Conservation (phyloP, 108 stramenopile genomes). For the Nitzschia sp. region DNA sequence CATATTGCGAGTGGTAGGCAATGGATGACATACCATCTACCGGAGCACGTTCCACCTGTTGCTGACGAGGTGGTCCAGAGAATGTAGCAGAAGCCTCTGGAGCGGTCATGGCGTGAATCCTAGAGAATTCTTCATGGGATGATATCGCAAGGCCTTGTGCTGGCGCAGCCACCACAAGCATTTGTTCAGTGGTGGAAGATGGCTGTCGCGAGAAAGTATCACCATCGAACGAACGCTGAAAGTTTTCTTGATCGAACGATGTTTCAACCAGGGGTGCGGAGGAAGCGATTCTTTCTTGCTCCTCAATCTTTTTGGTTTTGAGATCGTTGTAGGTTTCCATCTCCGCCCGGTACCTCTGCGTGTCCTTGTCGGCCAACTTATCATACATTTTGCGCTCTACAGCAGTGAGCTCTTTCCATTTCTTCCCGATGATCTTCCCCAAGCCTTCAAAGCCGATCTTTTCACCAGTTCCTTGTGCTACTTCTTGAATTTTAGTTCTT, state of each 20-base stretch:
- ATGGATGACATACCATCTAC: background rate
- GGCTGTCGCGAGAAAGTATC: background rate
- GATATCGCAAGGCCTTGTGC: background rate
- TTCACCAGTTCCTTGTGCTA: slow-evolving; percentile 13
- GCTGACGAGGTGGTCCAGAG: background rate
- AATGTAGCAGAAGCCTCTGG: background rate
- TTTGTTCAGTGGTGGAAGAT: background rate
- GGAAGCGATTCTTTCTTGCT: slow-evolving; percentile 15
- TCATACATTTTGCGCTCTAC: slow-evolving; percentile 42
- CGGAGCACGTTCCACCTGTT: background rate
- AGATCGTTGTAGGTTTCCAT: slow-evolving; percentile 51
- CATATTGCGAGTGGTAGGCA: background rate
- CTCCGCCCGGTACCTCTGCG: slow-evolving; percentile 52
- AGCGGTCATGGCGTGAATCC: slow-evolving; percentile 7
- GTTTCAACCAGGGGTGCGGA: background rate
- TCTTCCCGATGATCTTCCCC: slow-evolving; percentile 46
- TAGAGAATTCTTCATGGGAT: slow-evolving; percentile 11
- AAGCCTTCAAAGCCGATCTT: slow-evolving; percentile 38
- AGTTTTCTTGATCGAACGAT: background rate
- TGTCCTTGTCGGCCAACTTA: slow-evolving; percentile 46
- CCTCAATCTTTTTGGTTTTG: slow-evolving; percentile 21
- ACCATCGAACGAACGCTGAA: background rate
- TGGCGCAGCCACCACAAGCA: background rate
- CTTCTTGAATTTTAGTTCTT: slow-evolving; percentile 22
- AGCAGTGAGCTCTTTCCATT: slow-evolving; percentile 40